phyloP scores from a whole-genome alignment of 148 eudicot species.

The Agrostemma githago region DNA sequence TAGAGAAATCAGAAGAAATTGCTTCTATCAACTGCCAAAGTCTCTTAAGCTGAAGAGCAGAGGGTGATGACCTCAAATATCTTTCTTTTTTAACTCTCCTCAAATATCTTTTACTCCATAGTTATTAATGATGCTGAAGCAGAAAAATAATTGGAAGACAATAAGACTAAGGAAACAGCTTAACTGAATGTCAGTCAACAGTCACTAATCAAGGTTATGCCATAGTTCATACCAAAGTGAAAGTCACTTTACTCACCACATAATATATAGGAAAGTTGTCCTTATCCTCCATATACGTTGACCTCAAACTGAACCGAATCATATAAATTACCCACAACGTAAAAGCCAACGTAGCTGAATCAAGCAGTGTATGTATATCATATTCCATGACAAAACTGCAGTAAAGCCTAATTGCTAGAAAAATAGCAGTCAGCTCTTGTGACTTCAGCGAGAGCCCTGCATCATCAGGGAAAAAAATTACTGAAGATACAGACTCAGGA shows the following conservation, averaged over 20 bases:
- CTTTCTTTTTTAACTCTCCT: background rate
- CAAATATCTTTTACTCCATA: background rate
- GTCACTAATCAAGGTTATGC: background rate
- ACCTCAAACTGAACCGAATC: constrained; percentile 39
- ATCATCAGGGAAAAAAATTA: background rate
- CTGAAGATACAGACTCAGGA: background rate
- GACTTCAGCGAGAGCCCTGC: constrained; percentile 42
- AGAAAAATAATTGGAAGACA: background rate
- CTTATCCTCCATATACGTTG: constrained; percentile 47
- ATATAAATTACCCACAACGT: constrained; percentile 49
- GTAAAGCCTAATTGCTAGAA: constrained; percentile 39
- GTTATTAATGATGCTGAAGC: background rate
- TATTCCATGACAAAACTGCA: constrained; percentile 50
- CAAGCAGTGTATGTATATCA: constrained; percentile 44
- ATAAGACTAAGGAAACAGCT: background rate
- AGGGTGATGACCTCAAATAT: background rate
- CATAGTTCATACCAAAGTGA: background rate
- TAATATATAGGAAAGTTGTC: constrained; percentile 41
- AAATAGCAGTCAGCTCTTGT: constrained; percentile 47
- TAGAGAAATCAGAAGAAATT: background rate
- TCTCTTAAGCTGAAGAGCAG: background rate
- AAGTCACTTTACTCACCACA: constrained; percentile 28
- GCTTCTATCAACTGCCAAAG: background rate
- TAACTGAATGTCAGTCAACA: background rate
- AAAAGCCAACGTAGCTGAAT: constrained; percentile 40